Base-by-base conservation (phyloP, 768 basidiomycete genomes). In the Jaapia argillacea region DNA sequence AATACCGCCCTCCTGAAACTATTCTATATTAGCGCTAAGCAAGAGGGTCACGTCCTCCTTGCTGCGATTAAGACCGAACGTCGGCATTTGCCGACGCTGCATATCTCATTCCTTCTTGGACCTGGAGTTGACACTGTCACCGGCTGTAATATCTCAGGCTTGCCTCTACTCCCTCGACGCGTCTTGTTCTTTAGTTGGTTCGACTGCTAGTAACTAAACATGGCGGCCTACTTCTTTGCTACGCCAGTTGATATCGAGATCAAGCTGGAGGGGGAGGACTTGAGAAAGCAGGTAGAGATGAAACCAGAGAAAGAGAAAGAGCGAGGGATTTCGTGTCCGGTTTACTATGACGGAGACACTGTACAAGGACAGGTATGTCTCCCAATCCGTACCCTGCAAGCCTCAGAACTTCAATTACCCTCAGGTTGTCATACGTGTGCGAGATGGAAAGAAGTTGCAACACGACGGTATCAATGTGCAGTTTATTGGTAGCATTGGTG, bases 391-490 rank as follows among this genome's bases (percentile, higher is more conserved):
- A 38, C 22, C 40, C 33, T 45, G 16, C 7, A 6, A 35, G 26
- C 6, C 16, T 6, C 24, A n/a, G 37, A 10, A 25, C 14, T 3
- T 13, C 33, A 14, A 35, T 21, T 24, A 28, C 36, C 24, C 26
- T 13, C 55, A 93, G 90, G 83, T 89, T 4, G 72, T 80, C 12
- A 81, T 97, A 50, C 80, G 90, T 21, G 82, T 93, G 4, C 77
- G 91, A 39, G 96, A 98, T 57, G 94, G 94, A 18, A 97, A 96
- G 78, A 90, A 84, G 61, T 70, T 94, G 48, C 72, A 82, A 16
- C 96, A 98, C 57, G 93, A 98, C 25, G 94, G 94, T 2, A 92
- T 99, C 60, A 92, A 97, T 63, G 87, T 99, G 36, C 93, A 98
- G 65, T 93, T 99, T 56, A 85, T 92, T 22, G 92, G 96, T 24